phyloP scores from a whole-genome alignment of 2,329 filamentous ascomycete species.

The Cladosporium sp. region DNA sequence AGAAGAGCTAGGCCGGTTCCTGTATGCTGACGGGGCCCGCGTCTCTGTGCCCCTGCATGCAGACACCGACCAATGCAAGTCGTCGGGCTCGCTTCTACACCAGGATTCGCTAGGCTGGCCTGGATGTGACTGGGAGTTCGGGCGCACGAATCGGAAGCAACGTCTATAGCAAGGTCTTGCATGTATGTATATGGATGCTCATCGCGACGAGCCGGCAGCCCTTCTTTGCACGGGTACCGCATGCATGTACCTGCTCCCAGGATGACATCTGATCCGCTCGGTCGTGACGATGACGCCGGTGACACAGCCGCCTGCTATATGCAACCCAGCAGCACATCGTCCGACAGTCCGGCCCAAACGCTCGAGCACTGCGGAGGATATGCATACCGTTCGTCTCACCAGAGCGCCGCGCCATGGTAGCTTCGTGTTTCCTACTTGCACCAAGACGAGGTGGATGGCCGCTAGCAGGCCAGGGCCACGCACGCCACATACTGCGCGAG shows the following conservation, averaged over 20 bases:
- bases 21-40: constrained; percentile 2
- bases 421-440: neutral
- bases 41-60: constrained; percentile 1
- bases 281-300: neutral
- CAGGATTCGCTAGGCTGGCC: constrained; percentile 3
- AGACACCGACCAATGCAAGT: constrained; percentile 5
- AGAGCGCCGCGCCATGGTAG: neutral
- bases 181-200: neutral
- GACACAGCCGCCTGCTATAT: neutral
- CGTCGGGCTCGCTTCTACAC: constrained; percentile 2
- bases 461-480: neutral
- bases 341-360: neutral
- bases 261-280: too few species aligned
- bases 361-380: constrained; percentile 1
- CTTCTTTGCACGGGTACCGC: too few species aligned
- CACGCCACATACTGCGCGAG: neutral
- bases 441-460: neutral
- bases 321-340: constrained; percentile 9
- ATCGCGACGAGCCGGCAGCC: neutral
- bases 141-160: constrained; percentile 4
- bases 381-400: neutral
- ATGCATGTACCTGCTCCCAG: too few species aligned
- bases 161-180: neutral
- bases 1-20: constrained; percentile 10
- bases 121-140: constrained; percentile 7